Evolutionary conservation across 2,329 filamentous ascomycete species (phyloP).

Genomic region (Orbilia oligospora): DNA sequence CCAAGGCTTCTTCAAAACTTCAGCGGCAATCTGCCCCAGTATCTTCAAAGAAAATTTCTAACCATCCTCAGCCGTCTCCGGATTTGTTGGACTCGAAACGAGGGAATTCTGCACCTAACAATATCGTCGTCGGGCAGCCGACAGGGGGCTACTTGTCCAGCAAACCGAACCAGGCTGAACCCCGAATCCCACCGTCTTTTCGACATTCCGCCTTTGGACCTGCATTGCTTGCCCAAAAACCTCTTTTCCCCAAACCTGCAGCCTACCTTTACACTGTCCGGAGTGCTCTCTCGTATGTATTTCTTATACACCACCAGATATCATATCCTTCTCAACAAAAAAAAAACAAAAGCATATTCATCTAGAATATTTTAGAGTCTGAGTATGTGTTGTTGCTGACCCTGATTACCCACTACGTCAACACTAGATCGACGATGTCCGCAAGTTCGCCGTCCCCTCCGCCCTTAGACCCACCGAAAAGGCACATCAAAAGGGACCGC

Average conservation of each 20-base stretch:
- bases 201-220: conserved; percentile 56
- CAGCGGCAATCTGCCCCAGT: conserved; percentile 38
- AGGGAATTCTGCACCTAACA: conserved; percentile 17
- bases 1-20: conserved; percentile 14
- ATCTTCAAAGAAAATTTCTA: conserved; percentile 42
- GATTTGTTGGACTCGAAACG: conserved; percentile 26
- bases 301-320: background rate
- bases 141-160: conserved; percentile 56
- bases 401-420: conserved; percentile 28
- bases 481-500: conserved; percentile 49
- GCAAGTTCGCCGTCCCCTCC: conserved; percentile 48
- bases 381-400: conserved; percentile 49
- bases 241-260: conserved; percentile 58
- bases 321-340: background rate
- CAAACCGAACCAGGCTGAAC: conserved; percentile 55
- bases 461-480: conserved; percentile 48
- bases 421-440: conserved; percentile 56
- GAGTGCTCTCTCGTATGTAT: conserved; percentile 54
- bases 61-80: conserved; percentile 32
- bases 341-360: conserved; percentile 1
- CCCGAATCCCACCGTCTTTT: conserved; percentile 42
- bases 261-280: conserved; percentile 57
- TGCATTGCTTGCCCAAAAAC: conserved; percentile 47
- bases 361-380: background rate
- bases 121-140: conserved; percentile 47